phyloP scores from a whole-genome alignment of 208 protist species.

The Acanthamoeba healyi region DNA sequence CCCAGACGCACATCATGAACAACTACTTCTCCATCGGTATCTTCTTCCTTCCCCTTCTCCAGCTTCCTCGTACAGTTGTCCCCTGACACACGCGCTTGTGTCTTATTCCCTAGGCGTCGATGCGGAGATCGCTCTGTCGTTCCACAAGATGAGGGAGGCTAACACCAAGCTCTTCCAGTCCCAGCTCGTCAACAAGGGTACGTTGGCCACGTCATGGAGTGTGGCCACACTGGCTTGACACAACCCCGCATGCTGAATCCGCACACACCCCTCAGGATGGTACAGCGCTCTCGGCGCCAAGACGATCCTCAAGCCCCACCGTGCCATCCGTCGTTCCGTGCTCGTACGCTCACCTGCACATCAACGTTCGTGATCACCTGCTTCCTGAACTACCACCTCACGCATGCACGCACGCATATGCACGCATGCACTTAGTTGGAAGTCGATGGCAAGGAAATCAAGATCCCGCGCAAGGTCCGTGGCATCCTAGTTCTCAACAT shows the following conservation, averaged over 20 bases:
- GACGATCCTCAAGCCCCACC: slow-evolving; percentile 50
- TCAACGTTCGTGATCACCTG: too few relatives aligned
- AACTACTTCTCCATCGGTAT: slow-evolving; percentile 71
- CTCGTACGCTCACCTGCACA: too few relatives aligned
- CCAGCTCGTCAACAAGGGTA: slow-evolving; percentile 64
- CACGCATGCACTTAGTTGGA: slow-evolving; percentile 2
- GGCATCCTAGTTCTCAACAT: slow-evolving; percentile 62
- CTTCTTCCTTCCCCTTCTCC: not conserved
- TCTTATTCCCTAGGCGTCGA: too few relatives aligned
- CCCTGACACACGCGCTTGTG: too few relatives aligned
- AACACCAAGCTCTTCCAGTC: slow-evolving; percentile 64
- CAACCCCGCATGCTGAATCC: not conserved
- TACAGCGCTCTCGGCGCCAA: slow-evolving; percentile 36
- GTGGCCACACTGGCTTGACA: too few relatives aligned
- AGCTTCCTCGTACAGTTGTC: not conserved
- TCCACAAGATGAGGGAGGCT: slow-evolving; percentile 66
- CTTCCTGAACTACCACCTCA: too few relatives aligned
- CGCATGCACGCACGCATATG: too few relatives aligned
- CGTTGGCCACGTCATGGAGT: too few relatives aligned
- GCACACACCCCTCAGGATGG: not conserved
- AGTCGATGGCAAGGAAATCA: slow-evolving; percentile 62
- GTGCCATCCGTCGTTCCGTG: slow-evolving; percentile 12
- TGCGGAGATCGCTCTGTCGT: slow-evolving; percentile 54
- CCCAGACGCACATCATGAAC: slow-evolving; percentile 65
- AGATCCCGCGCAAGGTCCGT: slow-evolving; percentile 14